Evolutionary conservation across 331 rosid genomes (phyloP).

Genomic region (Acacia concinna): DNA sequence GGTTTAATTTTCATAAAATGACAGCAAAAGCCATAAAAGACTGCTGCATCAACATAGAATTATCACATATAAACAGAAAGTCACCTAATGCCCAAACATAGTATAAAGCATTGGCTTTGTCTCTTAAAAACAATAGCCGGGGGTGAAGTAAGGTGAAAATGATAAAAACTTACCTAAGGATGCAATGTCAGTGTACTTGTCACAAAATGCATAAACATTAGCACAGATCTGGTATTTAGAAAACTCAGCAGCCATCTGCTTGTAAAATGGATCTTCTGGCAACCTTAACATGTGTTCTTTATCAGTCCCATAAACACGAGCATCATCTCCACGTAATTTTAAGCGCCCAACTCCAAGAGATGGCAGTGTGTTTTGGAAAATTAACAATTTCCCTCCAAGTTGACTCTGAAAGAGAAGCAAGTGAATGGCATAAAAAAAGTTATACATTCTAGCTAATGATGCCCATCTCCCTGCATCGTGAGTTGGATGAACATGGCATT

Average conservation of each 20-base stretch:
- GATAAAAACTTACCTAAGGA: slow-evolving; percentile 68
- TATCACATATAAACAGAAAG: background rate
- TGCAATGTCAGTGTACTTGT: slow-evolving; percentile 96
- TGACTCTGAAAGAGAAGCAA: slow-evolving; percentile 60
- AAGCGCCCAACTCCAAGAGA: slow-evolving; percentile 97
- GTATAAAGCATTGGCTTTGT: background rate
- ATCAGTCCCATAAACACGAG: slow-evolving; percentile 92
- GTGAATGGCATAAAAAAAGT: background rate
- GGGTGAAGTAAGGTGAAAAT: background rate
- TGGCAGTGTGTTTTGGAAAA: slow-evolving; percentile 93
- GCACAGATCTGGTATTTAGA: slow-evolving; percentile 88
- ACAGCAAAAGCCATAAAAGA: background rate
- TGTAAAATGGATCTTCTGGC: slow-evolving; percentile 97
- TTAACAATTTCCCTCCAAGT: slow-evolving; percentile 94
- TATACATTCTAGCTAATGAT: background rate
- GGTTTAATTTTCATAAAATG: background rate
- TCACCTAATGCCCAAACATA: background rate
- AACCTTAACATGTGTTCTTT: slow-evolving; percentile 79
- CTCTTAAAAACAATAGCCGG: too few relatives aligned
- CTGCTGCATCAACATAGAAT: background rate
- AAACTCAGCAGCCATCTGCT: slow-evolving; percentile 99
- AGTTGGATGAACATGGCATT: background rate
- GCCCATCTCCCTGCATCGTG: background rate
- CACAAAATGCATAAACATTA: slow-evolving; percentile 86
- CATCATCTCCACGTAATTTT: slow-evolving; percentile 94